Conservation (phyloP, 108 stramenopile genomes). For the Nitzschia putrida region DNA sequence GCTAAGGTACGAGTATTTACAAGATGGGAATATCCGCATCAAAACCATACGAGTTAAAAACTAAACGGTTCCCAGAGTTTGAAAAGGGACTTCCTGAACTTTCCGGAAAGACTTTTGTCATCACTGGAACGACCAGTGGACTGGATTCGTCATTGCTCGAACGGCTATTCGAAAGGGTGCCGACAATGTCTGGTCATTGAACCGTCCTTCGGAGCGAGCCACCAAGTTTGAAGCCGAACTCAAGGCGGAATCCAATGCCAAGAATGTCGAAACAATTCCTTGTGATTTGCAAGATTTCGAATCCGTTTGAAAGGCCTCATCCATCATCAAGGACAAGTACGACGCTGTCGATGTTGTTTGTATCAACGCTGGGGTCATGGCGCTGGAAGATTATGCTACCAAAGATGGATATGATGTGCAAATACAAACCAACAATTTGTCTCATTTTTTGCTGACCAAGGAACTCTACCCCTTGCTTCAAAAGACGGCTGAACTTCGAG, state of each 20-base stretch:
- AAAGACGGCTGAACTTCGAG: constrained; percentile 16
- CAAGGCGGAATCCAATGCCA: constrained; percentile 15
- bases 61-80: constrained; percentile 18
- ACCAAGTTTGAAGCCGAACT: constrained; percentile 1
- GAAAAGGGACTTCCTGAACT: constrained; percentile 32
- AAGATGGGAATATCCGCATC: constrained; percentile 8
- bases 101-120: constrained; percentile 35
- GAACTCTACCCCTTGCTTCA: constrained; percentile 45
- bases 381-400: constrained; percentile 35
- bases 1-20: too few relatives aligned
- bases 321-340: constrained; percentile 36
- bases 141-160: constrained; percentile 27
- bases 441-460: constrained; percentile 62
- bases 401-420: constrained; percentile 63
- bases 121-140: constrained; percentile 36
- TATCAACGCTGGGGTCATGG: constrained; percentile 69
- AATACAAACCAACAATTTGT: constrained; percentile 60
- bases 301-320: constrained; percentile 37
- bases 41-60: constrained; percentile 1
- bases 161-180: constrained; percentile 26
- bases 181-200: constrained; percentile 23
- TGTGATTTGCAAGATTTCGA: constrained; percentile 51
- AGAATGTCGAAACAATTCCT: constrained; percentile 37
- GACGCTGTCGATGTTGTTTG: constrained; percentile 36
- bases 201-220: constrained; percentile 15